Evolutionary conservation across 495 filamentous ascomycete genomes (phyloP).

Genomic region (Annulohypoxylon nitens): DNA sequence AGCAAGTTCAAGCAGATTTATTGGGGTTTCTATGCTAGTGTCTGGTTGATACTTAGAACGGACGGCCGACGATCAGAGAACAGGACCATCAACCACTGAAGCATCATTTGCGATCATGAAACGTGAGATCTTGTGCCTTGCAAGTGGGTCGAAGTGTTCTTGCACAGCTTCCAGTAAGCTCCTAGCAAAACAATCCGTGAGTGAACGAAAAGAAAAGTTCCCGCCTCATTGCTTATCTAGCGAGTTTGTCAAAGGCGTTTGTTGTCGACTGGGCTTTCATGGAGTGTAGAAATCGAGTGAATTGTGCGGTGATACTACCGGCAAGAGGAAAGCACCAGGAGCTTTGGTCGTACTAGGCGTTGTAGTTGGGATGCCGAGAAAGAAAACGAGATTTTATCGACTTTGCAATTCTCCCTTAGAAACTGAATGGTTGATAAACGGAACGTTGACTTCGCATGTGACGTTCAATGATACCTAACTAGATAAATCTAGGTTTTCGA

Average conservation of each 20-base stretch:
- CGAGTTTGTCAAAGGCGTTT: neutral
- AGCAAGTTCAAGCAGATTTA: neutral
- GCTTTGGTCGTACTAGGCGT: neutral
- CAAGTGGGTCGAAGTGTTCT: neutral
- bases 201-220: neutral
- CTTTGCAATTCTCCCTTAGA: neutral
- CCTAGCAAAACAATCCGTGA: neutral
- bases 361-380: too few species aligned
- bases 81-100: neutral
- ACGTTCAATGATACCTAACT: neutral
- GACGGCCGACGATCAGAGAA: neutral
- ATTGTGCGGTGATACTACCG: neutral
- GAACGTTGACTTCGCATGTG: too few species aligned
- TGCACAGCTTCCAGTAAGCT: too few species aligned
- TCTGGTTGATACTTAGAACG: neutral
- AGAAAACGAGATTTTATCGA: neutral
- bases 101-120: neutral
- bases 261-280: neutral
- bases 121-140: neutral
- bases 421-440: too few species aligned
- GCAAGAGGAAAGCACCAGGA: neutral
- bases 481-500: neutral
- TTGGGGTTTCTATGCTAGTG: neutral
- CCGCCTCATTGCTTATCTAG: neutral
- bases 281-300: neutral